Conservation (phyloP, 176 grass and related monocot species). For the Alopecurus myosuroides region DNA sequence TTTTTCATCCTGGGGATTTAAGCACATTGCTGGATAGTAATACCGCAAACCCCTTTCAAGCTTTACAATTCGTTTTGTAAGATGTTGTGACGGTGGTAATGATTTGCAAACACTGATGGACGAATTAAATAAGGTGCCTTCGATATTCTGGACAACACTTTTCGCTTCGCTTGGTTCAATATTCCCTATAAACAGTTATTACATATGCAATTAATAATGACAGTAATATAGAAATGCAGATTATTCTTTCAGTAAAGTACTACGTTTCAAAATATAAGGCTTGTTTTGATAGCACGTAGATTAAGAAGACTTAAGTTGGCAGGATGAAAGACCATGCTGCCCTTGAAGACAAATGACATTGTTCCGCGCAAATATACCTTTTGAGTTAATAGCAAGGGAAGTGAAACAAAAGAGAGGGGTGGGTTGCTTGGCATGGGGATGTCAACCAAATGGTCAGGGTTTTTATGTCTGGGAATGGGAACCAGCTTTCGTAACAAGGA, state of each 20-base stretch:
- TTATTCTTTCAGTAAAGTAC: neutral
- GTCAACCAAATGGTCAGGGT: neutral
- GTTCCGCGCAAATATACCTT: neutral
- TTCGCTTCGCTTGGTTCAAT: constrained; percentile 72
- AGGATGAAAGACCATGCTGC: constrained; percentile 7
- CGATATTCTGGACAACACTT: constrained; percentile 54
- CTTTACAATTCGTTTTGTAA: constrained; percentile 83
- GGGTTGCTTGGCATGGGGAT: neutral
- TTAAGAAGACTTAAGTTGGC: neutral
- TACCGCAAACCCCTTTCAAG: constrained; percentile 80
- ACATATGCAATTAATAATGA: constrained; percentile 10
- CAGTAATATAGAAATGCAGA: neutral
- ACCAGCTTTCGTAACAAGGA: neutral
- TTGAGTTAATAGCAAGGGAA: neutral
- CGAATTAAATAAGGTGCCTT: constrained; percentile 63
- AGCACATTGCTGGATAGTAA: constrained; percentile 59
- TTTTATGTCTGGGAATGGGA: too few relatives aligned
- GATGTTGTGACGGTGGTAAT: constrained; percentile 78
- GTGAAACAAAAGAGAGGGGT: neutral
- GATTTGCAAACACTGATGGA: constrained; percentile 49
- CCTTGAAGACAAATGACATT: neutral
- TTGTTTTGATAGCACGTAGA: neutral
- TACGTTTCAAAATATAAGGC: neutral
- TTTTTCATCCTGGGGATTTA: constrained; percentile 83
- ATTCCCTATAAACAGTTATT: constrained; percentile 59